Conservation (phyloP, 768 basidiomycete species). For the Collybiopsis luxurians region DNA sequence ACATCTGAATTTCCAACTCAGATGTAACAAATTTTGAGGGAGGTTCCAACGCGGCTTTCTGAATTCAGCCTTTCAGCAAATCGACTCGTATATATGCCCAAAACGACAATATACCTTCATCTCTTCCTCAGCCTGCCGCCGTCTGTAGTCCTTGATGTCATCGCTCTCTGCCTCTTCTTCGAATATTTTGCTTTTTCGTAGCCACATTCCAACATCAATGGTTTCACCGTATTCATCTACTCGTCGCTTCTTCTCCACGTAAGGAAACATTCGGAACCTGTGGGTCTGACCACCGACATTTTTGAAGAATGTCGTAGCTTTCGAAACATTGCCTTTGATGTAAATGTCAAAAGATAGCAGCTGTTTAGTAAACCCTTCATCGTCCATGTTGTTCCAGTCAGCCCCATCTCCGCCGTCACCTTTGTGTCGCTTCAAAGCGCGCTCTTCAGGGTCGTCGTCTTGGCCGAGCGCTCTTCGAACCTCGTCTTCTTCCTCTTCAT, state of each 20-base stretch:
- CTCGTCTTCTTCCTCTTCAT: conserved; percentile 65
- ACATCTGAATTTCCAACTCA: conserved; percentile 72
- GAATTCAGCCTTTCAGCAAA: conserved; percentile 14
- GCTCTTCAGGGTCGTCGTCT: conserved; percentile 32
- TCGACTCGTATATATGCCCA: background rate
- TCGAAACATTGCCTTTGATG: conserved; percentile 92
- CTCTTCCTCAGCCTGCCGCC: conserved; percentile 74
- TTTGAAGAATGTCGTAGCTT: conserved; percentile 86
- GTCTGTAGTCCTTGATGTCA: conserved; percentile 71
- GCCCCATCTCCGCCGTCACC: conserved; percentile 49
- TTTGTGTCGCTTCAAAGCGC: conserved; percentile 34
- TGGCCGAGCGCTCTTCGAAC: conserved; percentile 54
- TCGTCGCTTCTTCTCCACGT: conserved; percentile 86
- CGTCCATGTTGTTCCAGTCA: conserved; percentile 74
- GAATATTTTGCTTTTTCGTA: conserved; percentile 85
- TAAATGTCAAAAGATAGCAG: conserved; percentile 93
- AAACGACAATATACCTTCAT: conserved; percentile 53
- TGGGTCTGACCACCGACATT: conserved; percentile 65
- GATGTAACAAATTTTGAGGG: conserved; percentile 90
- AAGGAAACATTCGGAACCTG: conserved; percentile 96
- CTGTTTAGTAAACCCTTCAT: conserved; percentile 72
- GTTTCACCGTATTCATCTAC: conserved; percentile 97
- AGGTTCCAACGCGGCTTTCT: conserved; percentile 78
- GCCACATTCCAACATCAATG: conserved; percentile 94
- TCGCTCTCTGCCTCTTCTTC: conserved; percentile 89